Conservation (phyloP, 257 asterid species). For the Lycium ferocissimum region DNA sequence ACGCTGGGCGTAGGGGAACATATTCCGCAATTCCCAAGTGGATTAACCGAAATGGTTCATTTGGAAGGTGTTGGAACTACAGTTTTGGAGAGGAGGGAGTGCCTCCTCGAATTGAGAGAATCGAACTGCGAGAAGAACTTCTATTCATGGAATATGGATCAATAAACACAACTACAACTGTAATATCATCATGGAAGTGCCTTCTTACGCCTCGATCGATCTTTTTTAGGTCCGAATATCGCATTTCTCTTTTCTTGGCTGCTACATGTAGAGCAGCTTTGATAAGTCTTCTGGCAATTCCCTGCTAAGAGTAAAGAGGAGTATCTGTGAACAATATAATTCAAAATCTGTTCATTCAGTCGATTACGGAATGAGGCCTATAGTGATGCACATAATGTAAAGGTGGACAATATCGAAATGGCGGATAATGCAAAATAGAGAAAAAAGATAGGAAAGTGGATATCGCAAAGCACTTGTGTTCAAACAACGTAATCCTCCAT, state of each 20-base stretch:
- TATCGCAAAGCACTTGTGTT: neutral
- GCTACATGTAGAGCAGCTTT: slow-evolving; percentile 80
- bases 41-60: neutral
- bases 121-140: slow-evolving; percentile 37
- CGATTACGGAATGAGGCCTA: too few species aligned
- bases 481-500: neutral
- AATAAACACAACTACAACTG: slow-evolving; percentile 73
- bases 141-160: slow-evolving; percentile 51
- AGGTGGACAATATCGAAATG: too few species aligned
- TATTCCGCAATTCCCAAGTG: neutral
- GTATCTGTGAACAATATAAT: neutral
- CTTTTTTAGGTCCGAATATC: slow-evolving; percentile 86
- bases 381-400: too few species aligned
- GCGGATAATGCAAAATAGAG: too few species aligned
- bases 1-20: neutral
- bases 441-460: neutral
- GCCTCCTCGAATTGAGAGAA: slow-evolving; percentile 59
- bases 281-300: slow-evolving; percentile 74
- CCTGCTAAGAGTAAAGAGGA: slow-evolving; percentile 50
- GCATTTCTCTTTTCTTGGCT: slow-evolving; percentile 94
- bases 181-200: slow-evolving; percentile 94
- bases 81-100: slow-evolving; percentile 43
- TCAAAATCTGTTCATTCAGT: neutral
- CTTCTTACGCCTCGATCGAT: slow-evolving; percentile 89
- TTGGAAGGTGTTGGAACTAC: slow-evolving; percentile 29